These are phyloP conservation scores for Sugiyamaella marilandica DNA, from an alignment of 805 yeast genomes.

Conservation along the genomic window DNA sequence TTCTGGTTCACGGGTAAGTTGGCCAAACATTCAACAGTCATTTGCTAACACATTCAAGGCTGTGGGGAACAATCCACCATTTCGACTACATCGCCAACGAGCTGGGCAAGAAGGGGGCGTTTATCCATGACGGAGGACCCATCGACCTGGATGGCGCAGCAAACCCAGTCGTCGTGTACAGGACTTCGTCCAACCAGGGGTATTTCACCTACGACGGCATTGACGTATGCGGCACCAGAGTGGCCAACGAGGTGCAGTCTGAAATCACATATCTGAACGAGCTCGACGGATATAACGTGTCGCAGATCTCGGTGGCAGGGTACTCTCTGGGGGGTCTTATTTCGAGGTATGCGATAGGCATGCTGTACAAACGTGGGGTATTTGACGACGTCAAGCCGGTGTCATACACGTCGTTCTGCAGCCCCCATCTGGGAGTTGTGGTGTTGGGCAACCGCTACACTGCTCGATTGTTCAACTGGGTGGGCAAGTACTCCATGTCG, in stretches of 20 bases:
- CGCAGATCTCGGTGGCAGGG: conserved; percentile 74
- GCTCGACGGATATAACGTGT: conserved; percentile 35
- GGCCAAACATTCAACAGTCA: neutral
- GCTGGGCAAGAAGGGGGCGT: conserved; percentile 32
- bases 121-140: conserved; percentile 15
- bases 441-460: conserved; percentile 51
- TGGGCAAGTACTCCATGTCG: conserved; percentile 64
- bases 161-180: conserved; percentile 40
- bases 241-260: conserved; percentile 57
- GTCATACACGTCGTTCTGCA: conserved; percentile 55
- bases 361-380: conserved; percentile 48
- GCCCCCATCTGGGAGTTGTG: conserved; percentile 66
- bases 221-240: conserved; percentile 75
- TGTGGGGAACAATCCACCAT: conserved; percentile 76
- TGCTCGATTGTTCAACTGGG: conserved; percentile 51
- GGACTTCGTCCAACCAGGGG: conserved; percentile 60
- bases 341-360: conserved; percentile 75
- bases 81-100: conserved; percentile 55
- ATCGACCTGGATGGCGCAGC: conserved; percentile 3
- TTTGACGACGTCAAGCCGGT: conserved; percentile 55
- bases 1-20: conserved; percentile 56
- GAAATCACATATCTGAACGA: conserved; percentile 32
- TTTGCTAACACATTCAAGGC: conserved; percentile 7
- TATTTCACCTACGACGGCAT: conserved; percentile 82
- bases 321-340: conserved; percentile 89